A percentile compares a stretch with the other conserved stretches of the same genome.
Conservation (phyloP, 108 stramenopile genomes). For the Fistulifera solaris region DNA sequence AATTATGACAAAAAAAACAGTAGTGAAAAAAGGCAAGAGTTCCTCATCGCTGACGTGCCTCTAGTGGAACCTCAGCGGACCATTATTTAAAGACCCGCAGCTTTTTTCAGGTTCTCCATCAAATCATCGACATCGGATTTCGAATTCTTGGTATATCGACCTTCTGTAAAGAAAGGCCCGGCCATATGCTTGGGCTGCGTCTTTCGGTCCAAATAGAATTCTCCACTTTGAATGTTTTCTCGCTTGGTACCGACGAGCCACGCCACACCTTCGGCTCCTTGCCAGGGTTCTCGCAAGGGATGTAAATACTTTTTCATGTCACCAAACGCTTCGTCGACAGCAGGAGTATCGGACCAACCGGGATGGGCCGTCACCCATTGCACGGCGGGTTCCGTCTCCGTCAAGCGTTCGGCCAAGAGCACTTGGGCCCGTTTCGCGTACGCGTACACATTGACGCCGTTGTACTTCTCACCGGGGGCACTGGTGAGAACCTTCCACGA, state of each 20-base stretch:
- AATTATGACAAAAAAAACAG: no score
- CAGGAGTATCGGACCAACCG: constrained; percentile 79
- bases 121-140: constrained; percentile 64
- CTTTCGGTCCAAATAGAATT: constrained; percentile 79
- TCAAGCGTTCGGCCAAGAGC: constrained; percentile 65
- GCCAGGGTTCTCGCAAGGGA: constrained; percentile 80
- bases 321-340: constrained; percentile 82
- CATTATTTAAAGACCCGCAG: constrained; percentile 29
- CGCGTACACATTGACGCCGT: constrained; percentile 79
- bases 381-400: constrained; percentile 42
- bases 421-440: constrained; percentile 93
- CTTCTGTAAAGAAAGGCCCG: constrained; percentile 73
- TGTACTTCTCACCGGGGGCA: constrained; percentile 42
- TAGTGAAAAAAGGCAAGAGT: no score
- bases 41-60: no score
- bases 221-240: constrained; percentile 60
- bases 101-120: constrained; percentile 56
- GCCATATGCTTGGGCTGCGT: constrained; percentile 78
- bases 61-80: no score
- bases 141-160: constrained; percentile 76
- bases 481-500: constrained; percentile 64
- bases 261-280: constrained; percentile 87
- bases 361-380: constrained; percentile 57
- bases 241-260: constrained; percentile 59
- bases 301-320: constrained; percentile 65